These are phyloP conservation scores for Verticillium longisporum DNA, from an alignment of 2,329 filamentous ascomycete genomes.

Conservation along the genomic window DNA sequence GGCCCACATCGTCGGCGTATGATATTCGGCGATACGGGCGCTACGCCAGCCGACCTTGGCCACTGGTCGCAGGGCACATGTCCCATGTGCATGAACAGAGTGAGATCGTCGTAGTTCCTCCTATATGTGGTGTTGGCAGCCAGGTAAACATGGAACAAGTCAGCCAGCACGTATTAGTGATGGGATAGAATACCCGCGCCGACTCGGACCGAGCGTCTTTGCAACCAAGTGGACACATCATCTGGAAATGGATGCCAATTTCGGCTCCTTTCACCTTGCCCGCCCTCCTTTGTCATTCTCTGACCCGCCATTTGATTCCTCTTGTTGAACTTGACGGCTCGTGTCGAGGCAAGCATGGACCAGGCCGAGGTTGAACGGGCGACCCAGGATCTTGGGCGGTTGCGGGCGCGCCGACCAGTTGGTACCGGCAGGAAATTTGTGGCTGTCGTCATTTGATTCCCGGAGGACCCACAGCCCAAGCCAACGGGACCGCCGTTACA, in stretches of 20 bases:
- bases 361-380: not conserved
- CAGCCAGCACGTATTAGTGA: not conserved
- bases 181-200: not conserved
- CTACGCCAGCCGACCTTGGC: not conserved
- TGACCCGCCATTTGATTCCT: not conserved
- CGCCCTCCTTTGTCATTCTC: not conserved
- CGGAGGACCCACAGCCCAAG: conserved; percentile 9
- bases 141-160: not conserved
- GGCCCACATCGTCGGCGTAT: not conserved
- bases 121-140: not conserved
- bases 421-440: conserved; percentile 12
- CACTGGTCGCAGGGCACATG: not conserved
- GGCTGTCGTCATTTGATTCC: conserved; percentile 12
- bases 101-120: not conserved
- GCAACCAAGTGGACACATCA: not conserved
- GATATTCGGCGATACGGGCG: not conserved
- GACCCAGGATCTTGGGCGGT: not conserved
- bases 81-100: not conserved
- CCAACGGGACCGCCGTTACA: conserved; percentile 4
- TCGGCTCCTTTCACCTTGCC: not conserved
- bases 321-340: not conserved
- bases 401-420: conserved; percentile 6
- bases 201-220: not conserved
- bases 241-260: not conserved
- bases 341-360: not conserved